These are phyloP conservation scores for Tricholoma flavovirens DNA, from an alignment of 768 basidiomycete genomes.

Conservation along the genomic window DNA sequence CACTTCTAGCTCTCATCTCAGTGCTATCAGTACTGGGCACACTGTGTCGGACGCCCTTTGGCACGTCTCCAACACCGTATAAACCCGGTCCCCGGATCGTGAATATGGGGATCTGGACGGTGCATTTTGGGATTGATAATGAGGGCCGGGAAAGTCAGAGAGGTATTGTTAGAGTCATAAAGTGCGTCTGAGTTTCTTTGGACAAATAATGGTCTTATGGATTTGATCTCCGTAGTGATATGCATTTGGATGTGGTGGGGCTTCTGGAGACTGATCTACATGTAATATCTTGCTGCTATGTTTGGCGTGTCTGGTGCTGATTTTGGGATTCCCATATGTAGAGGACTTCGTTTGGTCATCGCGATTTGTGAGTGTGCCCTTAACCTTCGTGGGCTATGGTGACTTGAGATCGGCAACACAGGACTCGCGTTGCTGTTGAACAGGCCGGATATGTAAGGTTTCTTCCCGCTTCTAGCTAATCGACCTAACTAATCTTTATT, in stretches of 20 bases:
- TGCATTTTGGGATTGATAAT: constrained; percentile 84
- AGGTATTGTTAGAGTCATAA: constrained; percentile 50
- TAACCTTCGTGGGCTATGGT: background rate
- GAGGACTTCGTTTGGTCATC: constrained; percentile 63
- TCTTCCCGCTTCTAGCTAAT: background rate
- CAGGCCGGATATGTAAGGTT: constrained; percentile 75
- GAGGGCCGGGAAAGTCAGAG: constrained; percentile 69
- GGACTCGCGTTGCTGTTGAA: constrained; percentile 70
- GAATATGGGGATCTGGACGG: constrained; percentile 84
- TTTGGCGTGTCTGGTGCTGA: background rate
- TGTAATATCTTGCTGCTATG: constrained; percentile 38
- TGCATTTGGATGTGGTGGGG: constrained; percentile 83
- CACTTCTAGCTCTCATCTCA: constrained; percentile 33
- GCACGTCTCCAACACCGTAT: constrained; percentile 45
- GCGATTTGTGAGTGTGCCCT: constrained; percentile 55
- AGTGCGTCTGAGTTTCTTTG: constrained; percentile 17
- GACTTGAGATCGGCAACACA: constrained; percentile 20
- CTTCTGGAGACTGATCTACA: constrained; percentile 83
- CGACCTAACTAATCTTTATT: constrained; percentile 1
- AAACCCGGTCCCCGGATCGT: constrained; percentile 62
- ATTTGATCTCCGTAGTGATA: constrained; percentile 42
- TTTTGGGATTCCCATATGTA: constrained; percentile 10
- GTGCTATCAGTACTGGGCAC: constrained; percentile 48
- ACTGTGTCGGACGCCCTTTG: constrained; percentile 45
- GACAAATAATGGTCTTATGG: background rate